Evolutionary conservation across 2,329 filamentous ascomycete species (phyloP).

Genomic region (Gaeumannomyces tritici): DNA sequence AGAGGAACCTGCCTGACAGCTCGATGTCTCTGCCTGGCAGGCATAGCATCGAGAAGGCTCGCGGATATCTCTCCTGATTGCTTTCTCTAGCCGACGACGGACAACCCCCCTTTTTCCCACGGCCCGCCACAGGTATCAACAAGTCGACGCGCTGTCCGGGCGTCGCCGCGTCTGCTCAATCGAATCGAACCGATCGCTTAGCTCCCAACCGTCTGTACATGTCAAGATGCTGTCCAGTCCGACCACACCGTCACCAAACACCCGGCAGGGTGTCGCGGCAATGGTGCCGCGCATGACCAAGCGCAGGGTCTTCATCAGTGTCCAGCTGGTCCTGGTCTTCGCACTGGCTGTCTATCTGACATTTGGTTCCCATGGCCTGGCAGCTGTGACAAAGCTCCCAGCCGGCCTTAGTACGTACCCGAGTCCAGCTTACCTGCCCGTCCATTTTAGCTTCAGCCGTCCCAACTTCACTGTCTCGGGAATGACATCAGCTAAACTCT

Average conservation of each 20-base stretch:
- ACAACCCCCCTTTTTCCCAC: too few relatives aligned
- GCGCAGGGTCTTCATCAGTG: background rate
- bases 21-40: background rate
- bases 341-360: background rate
- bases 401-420: background rate
- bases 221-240: background rate
- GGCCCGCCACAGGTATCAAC: too few relatives aligned
- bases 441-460: background rate
- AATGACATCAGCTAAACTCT: background rate
- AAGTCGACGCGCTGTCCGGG: too few relatives aligned
- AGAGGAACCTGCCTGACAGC: background rate
- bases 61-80: too few relatives aligned
- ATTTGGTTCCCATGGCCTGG: background rate
- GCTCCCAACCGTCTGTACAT: background rate
- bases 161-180: background rate
- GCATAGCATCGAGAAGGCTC: too few relatives aligned
- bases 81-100: too few relatives aligned
- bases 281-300: background rate
- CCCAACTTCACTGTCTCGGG: background rate
- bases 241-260: background rate
- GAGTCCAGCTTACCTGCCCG: too few relatives aligned
- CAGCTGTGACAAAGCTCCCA: background rate
- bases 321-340: background rate
- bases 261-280: background rate
- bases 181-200: background rate